These are phyloP conservation scores for Dendrocalamus sinicus DNA, from an alignment of 176 grass and related monocot genomes.

Conservation along the genomic window DNA sequence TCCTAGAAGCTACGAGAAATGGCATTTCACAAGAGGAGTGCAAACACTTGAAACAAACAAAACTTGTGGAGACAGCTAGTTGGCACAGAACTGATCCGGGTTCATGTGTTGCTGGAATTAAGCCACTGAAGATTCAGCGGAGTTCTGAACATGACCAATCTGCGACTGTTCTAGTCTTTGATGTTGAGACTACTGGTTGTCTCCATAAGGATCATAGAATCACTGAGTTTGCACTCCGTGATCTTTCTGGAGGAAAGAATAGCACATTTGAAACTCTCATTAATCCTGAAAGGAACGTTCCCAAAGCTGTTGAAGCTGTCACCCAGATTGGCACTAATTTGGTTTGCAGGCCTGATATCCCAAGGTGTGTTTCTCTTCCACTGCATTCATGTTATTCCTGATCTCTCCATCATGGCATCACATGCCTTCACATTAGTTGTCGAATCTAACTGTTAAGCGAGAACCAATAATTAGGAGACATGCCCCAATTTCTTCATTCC, in stretches of 20 bases:
- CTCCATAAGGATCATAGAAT: slow-evolving; percentile 53
- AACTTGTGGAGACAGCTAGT: slow-evolving; percentile 29
- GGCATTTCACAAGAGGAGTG: slow-evolving; percentile 45
- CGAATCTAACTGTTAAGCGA: neutral
- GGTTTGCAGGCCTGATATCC: slow-evolving; percentile 66
- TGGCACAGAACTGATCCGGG: slow-evolving; percentile 35
- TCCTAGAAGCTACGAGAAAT: slow-evolving; percentile 37
- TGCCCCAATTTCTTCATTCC: neutral
- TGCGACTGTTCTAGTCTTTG: slow-evolving; percentile 73
- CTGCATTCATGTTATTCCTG: neutral
- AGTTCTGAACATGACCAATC: slow-evolving; percentile 43
- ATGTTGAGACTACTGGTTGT: slow-evolving; percentile 79
- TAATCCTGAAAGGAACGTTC: slow-evolving; percentile 63
- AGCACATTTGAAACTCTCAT: slow-evolving; percentile 83
- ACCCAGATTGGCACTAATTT: slow-evolving; percentile 58
- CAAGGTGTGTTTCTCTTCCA: slow-evolving; percentile 55
- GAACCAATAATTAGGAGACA: neutral
- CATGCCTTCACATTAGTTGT: neutral
- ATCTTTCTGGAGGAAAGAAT: slow-evolving; percentile 80
- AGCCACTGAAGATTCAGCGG: slow-evolving; percentile 19
- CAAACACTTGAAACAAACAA: slow-evolving; percentile 28
- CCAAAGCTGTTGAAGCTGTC: neutral
- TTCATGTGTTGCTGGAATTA: slow-evolving; percentile 44
- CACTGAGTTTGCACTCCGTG: slow-evolving; percentile 67
- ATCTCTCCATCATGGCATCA: neutral